A percentile compares a stretch with the other conserved stretches of the same genome.
Evolutionary conservation across 441 rosid species (phyloP).

Genomic region (Melastoma candidum): DNA sequence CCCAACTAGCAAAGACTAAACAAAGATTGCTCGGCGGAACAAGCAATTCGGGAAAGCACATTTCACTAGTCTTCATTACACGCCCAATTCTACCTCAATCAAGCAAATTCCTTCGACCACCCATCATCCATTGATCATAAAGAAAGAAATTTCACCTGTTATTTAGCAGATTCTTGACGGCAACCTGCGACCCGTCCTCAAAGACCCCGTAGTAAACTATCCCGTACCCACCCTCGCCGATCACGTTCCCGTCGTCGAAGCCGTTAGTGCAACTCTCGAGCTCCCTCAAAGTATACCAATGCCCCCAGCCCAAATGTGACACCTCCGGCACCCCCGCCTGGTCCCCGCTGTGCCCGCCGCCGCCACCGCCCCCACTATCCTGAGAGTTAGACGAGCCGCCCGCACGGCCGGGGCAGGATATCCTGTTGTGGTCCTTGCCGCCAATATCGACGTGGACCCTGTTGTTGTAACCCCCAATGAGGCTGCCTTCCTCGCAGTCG

Average conservation of each 20-base stretch:
- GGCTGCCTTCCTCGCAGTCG: constrained; percentile 24
- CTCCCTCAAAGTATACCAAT: constrained; percentile 50
- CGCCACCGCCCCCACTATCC: constrained; percentile 7
- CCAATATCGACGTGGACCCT: too few species aligned
- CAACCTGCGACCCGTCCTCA: constrained; percentile 29
- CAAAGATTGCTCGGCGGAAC: too few species aligned
- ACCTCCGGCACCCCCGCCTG: constrained; percentile 28
- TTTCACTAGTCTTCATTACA: too few species aligned
- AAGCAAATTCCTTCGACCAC: neutral
- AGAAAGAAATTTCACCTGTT: constrained; percentile 25
- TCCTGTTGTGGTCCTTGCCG: constrained; percentile 15
- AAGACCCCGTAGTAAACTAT: constrained; percentile 33
- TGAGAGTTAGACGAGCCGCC: too few species aligned
- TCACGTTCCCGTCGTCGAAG: constrained; percentile 16
- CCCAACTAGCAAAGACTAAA: too few species aligned
- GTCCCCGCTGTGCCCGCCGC: constrained; percentile 8
- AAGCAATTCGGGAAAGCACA: too few species aligned
- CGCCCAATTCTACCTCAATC: too few species aligned
- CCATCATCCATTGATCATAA: too few species aligned
- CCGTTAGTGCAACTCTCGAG: constrained; percentile 21
- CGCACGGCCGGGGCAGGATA: constrained; percentile 7
- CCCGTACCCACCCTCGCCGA: constrained; percentile 20
- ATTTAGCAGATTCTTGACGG: constrained; percentile 48
- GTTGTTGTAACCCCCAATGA: too few species aligned
- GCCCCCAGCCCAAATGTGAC: constrained; percentile 59